Conservation (phyloP, 2,329 filamentous ascomycete species). For the Pyrenochaeta sp. region DNA sequence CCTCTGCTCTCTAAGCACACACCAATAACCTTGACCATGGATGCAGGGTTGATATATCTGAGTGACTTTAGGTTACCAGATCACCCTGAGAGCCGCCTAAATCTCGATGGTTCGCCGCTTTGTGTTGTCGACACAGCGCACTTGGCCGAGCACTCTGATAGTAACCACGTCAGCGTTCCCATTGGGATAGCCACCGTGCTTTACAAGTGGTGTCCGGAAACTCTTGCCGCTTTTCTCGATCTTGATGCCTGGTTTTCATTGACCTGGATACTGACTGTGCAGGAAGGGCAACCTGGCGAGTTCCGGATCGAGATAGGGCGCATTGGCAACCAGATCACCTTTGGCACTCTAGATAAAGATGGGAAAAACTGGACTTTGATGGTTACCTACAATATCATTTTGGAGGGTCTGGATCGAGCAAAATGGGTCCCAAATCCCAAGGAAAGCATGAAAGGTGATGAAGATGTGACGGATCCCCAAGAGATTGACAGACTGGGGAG, state of each 20-base stretch:
- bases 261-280: slow-evolving; percentile 24
- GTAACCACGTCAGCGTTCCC: slow-evolving; percentile 8
- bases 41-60: slow-evolving; percentile 1
- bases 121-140: slow-evolving; percentile 11
- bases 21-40: slow-evolving; percentile 2
- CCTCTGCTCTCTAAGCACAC: slow-evolving; percentile 1
- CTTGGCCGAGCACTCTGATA: slow-evolving; percentile 1
- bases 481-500: slow-evolving; percentile 17
- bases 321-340: slow-evolving; percentile 31
- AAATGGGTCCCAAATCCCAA: slow-evolving; percentile 27
- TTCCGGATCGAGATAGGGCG: slow-evolving; percentile 30
- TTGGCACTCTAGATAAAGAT: slow-evolving; percentile 24
- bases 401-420: slow-evolving; percentile 6
- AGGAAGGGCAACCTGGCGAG: slow-evolving; percentile 13
- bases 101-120: slow-evolving; percentile 13
- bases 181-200: slow-evolving; percentile 28
- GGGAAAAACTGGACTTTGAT: slow-evolving; percentile 31
- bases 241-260: slow-evolving; percentile 35
- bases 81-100: slow-evolving; percentile 14
- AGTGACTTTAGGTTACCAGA: slow-evolving; percentile 19
- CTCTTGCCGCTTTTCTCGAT: slow-evolving; percentile 28
- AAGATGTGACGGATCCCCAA: slow-evolving; percentile 15
- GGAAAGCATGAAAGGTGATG: slow-evolving; percentile 30
- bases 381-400: slow-evolving; percentile 27
- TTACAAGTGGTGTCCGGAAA: slow-evolving; percentile 27